Conservation (phyloP, 495 filamentous ascomycete species). For the Podospora australis region DNA sequence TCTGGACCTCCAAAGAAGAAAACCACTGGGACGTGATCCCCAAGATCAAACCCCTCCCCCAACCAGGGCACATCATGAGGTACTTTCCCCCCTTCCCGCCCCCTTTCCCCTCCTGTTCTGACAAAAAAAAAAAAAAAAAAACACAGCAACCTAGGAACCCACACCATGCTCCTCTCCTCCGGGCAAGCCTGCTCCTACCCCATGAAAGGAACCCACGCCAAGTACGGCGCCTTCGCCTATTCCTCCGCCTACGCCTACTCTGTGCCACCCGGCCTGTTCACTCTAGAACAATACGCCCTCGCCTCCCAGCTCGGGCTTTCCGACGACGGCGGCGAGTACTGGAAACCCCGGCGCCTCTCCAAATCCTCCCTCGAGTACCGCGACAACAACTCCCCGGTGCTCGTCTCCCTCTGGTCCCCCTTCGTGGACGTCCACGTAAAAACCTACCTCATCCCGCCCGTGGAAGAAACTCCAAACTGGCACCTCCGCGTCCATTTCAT, state of each 20-base stretch:
- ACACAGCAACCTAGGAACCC: slow-evolving; percentile 52
- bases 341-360: slow-evolving; percentile 63
- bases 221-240: slow-evolving; percentile 76
- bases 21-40: slow-evolving; percentile 51
- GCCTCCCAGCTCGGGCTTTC: slow-evolving; percentile 70
- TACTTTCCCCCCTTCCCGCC: no score
- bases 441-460: slow-evolving; percentile 58
- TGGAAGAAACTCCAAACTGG: slow-evolving; percentile 52
- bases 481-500: slow-evolving; percentile 61
- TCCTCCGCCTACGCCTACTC: slow-evolving; percentile 68
- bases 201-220: slow-evolving; percentile 71
- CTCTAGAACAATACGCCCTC: slow-evolving; percentile 66
- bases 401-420: slow-evolving; percentile 62
- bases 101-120: not conserved
- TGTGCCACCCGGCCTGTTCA: slow-evolving; percentile 67
- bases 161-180: slow-evolving; percentile 65
- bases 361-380: slow-evolving; percentile 49
- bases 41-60: slow-evolving; percentile 48
- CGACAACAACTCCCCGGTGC: slow-evolving; percentile 40
- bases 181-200: slow-evolving; percentile 76
- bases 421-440: slow-evolving; percentile 58
- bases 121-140: no score
- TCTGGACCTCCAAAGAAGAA: slow-evolving; percentile 64
- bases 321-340: slow-evolving; percentile 71
- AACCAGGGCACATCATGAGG: slow-evolving; percentile 67